Conservation (phyloP, 768 basidiomycete genomes). For the Lactifluus subvellereus region DNA sequence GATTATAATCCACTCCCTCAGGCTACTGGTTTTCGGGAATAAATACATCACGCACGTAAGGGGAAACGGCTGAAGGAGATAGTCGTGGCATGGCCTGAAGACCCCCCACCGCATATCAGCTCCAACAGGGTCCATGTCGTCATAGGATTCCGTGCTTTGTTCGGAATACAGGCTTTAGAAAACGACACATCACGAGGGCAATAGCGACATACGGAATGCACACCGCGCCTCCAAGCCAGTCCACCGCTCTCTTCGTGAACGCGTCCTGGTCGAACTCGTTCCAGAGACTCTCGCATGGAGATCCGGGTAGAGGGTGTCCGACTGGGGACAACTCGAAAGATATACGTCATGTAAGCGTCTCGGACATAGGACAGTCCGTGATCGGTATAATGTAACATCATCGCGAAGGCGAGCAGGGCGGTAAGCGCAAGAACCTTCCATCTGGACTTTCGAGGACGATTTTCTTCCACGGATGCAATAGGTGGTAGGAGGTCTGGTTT, state of each 20-base stretch:
- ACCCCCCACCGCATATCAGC: constrained; percentile 42
- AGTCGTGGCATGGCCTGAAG: constrained; percentile 36
- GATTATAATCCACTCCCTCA: too few relatives aligned
- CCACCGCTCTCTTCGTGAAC: constrained; percentile 34
- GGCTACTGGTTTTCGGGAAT: too few relatives aligned
- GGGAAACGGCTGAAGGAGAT: constrained; percentile 50
- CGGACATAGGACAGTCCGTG: neutral
- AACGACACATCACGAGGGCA: neutral
- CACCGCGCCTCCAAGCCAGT: constrained; percentile 38
- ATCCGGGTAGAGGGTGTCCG: constrained; percentile 29
- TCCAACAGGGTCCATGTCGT: constrained; percentile 43
- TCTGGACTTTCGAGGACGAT: neutral
- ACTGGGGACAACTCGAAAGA: constrained; percentile 25
- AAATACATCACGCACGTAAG: constrained; percentile 40
- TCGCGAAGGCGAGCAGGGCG: neutral
- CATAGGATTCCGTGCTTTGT: constrained; percentile 47
- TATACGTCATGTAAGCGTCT: neutral
- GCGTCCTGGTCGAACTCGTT: constrained; percentile 29
- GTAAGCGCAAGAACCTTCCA: neutral
- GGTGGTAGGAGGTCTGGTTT: neutral
- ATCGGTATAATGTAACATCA: neutral
- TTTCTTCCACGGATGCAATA: neutral
- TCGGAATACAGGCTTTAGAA: neutral
- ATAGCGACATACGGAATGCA: constrained; percentile 33
- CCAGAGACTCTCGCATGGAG: constrained; percentile 29